Evolutionary conservation across 2,329 filamentous ascomycete genomes (phyloP), one percentile per base, ranked within the genome.

Genomic region (Dendryphion nanum): DNA sequence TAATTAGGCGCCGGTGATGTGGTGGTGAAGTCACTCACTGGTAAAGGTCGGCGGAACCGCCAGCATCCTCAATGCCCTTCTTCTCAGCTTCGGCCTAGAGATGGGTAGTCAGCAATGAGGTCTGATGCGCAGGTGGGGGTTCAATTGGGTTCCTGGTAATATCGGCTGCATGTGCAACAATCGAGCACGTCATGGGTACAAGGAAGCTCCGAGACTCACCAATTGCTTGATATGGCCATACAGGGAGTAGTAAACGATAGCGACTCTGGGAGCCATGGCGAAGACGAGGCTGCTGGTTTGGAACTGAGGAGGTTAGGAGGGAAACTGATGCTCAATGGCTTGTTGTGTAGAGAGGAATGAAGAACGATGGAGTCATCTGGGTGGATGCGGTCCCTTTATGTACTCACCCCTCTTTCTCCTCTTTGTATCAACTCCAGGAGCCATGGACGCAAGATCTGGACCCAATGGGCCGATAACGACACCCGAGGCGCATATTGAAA

Each of bases 61-160:
- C 93, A 48, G 89, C 89, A 61, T 84, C 81, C 73, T 90, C 84
- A 61, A 96, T 87, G 64, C 93, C 93, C 61, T 79, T 82, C 77
- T 90, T 86, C 76, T 97, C 90, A 48, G 89, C 89, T 68, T 93
- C 82, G 59, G 91, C 93, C 93, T 91, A 29, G 19, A 8, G 8
- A 17, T 10, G 8, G 14, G 30, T 26, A 30, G 41, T 54, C 26
- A 44, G 30, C 13, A 33, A 13, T 33, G 29, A 19, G 18, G 21
- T 8, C 16, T 30, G 29, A 30, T 13, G 13, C 29, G 29, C 16
- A 30, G 4, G 29, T 13, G 29, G 29, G 29, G 29, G 23, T 26
- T 26, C 10, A 3, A n/a, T n/a, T 8, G 23, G 23, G 23, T 26
- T 10, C 10, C 23, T 26, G 2, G 23, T 10, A 26, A 8, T n/a